phyloP scores from a whole-genome alignment of 2,329 filamentous ascomycete genomes.

The Aspergillus melleus region DNA sequence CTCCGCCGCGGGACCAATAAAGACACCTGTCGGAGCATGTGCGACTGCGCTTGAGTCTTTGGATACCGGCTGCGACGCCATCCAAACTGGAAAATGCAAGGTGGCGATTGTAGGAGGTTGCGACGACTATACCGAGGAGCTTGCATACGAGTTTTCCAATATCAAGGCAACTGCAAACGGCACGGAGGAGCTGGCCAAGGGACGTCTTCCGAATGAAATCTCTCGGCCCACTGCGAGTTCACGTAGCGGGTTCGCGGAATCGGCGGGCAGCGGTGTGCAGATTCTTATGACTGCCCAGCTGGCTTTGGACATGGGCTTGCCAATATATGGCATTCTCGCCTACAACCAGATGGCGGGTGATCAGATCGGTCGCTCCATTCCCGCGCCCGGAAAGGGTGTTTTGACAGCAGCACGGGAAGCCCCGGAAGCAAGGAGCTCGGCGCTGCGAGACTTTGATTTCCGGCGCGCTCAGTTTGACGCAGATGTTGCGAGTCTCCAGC shows the following conservation, averaged over 20 bases:
- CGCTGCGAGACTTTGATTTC: constrained; percentile 92
- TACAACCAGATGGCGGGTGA: constrained; percentile 92
- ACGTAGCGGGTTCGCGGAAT: constrained; percentile 96
- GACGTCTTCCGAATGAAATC: constrained; percentile 91
- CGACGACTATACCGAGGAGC: constrained; percentile 96
- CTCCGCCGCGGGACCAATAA: constrained; percentile 93
- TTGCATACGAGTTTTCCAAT: constrained; percentile 97
- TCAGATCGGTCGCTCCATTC: constrained; percentile 95
- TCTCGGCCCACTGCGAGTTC: constrained; percentile 93
- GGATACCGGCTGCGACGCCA: constrained; percentile 95
- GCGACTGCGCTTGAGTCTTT: constrained; percentile 94
- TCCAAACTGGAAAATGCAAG: constrained; percentile 92
- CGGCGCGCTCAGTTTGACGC: constrained; percentile 88
- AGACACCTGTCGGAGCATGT: constrained; percentile 94
- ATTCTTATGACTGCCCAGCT: constrained; percentile 51
- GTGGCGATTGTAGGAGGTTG: constrained; percentile 96
- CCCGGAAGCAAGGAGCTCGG: constrained; percentile 81
- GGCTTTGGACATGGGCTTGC: constrained; percentile 12
- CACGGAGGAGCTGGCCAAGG: constrained; percentile 87
- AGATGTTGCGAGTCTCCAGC: constrained; percentile 82
- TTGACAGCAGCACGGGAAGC: constrained; percentile 85
- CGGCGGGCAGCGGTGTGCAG: constrained; percentile 93
- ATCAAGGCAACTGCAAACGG: constrained; percentile 99
- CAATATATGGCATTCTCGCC: constrained; percentile 84
- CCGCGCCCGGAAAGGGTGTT: constrained; percentile 83